Base-by-base conservation (phyloP, 371 early-diverging fungal species). In the Choanephora cucurbitarum region DNA sequence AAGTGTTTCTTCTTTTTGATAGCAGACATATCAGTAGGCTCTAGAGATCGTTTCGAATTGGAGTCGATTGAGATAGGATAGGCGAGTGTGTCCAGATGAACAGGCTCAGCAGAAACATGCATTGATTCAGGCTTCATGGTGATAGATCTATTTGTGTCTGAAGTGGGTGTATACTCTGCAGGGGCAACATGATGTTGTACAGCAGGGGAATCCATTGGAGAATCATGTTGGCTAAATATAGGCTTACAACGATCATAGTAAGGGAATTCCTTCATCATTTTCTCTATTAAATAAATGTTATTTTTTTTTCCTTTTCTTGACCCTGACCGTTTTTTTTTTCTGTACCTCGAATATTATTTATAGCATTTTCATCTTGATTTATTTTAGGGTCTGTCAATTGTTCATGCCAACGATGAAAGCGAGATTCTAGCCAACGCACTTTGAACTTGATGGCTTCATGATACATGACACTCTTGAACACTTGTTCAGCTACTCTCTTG, bases 391-490 rank as follows among this genome's bases (percentile, higher is more conserved):
- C 52, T 47, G 62, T 62, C 57, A 67, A 40, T 19, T 57, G 53
- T 13, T 55, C 52, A 31, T 71, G 19, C 65, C 64, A 67, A 15
- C 44, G 31, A 39, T 57, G 60, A 45, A 58, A 67, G 11, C 72
- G 61, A 43, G 60, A 55, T 55, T 71, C 72, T 34, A 71, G 31
- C 72, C 72, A 71, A 43, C 72, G 61, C 21, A 71, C 67, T 56
- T 71, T 71, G 51, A 71, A 71, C 55, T 71, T 71, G 62, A 71
- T 71, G 14, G 67, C 67, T 62, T 71, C 72, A 50, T 71, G 72
- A 39, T 71, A 64, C 67, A 71, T 64, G 21, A 44, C 46, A 43
- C 59, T 65, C 3, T 62, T 56, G 43, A 71, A 71, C 10, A 67
- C 65, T 55, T 64, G 60, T 50, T 64, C 65, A 31, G 62, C 65